Base-by-base conservation (phyloP, 768 basidiomycete genomes). In the Gymnopilus junonius region DNA sequence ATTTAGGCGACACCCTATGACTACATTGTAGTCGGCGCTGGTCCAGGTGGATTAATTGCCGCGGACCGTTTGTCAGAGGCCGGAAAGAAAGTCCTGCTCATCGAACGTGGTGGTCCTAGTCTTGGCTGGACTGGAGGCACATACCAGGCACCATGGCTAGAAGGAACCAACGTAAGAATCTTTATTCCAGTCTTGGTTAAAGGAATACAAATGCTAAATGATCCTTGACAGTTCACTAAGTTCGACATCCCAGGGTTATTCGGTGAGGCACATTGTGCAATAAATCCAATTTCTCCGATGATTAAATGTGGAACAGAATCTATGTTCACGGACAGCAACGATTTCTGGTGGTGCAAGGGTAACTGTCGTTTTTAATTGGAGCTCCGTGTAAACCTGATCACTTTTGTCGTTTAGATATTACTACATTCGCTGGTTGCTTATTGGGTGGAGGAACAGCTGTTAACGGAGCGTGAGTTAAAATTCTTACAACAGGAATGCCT, bases 281-380 rank as follows among this genome's bases (percentile, higher is more conserved):
- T 32, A 1, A 4, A n/a, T 29, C 35, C 15, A 32, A 37, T 29
- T 29, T 11, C 27, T 23, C 37, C 62, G 20, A 62, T 31, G 2
- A 35, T 32, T 51, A 25, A 34, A 27, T 34, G 1, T 31, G 4
- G 15, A 17, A 29, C 43, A 81, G 86, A 89, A 74, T 83, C 85
- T 42, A 84, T 88, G 84, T 89, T 89, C 75, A 78, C 81, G 15
- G 85, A 87, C 58, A 69, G 76, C 40, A 80, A 86, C 65, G 76
- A 79, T 1, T 88, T 79, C 74, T 89, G 83, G 82, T 89, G 85
- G 85, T 89, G 87, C 75, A 87, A 85, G 73, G 85, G 84, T 82
- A 58, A 45, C 6, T 14, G 6, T 43, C 37, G 1, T 43, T 39
- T n/a, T 23, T 10, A 15, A 15, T 55, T 12, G 25, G 17, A 5